Base-by-base conservation (phyloP, 2,329 filamentous ascomycete genomes). In the Chrysosporium keratinophilum region DNA sequence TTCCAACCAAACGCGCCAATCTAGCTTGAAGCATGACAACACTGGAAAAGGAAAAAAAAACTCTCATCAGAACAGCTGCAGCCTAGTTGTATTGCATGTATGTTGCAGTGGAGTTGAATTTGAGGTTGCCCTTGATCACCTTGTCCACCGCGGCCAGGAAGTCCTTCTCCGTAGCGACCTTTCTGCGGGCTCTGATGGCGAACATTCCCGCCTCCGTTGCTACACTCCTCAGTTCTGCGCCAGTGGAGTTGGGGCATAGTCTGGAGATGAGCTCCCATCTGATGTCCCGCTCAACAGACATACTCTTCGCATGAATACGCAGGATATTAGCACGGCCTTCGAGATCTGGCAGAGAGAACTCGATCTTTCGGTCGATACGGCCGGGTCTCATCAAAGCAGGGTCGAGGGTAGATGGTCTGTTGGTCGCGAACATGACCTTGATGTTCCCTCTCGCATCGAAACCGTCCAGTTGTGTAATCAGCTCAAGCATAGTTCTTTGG, bases 401-500 rank as follows among this genome's bases (percentile, higher is more conserved):
- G 67, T 97, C 91, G 53, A 97, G 79, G 3, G 91, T 97, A 3
- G 89, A 95, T 2, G 91, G 91, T 70, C 91, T 80, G 79, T 97
- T 97, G 68, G 91, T 97, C 55, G 91, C 91, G 67, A 97, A 97
- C 91, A 97, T 97, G 72, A 97, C 91, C 75, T 97, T 97, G 79
- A 97, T 97, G 73, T 97, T 97, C 69, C 91, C 91, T 70, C 91
- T 81, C 47, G 89, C 87, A 67, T 97, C 91, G 76, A 97, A 97
- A 59, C 91, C 91, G 66, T 97, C 91, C 45, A 97, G 78, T 71
- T 97, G 91, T 34, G 91, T 97, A 67, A 97, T 97, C 51, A 97
- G 79, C 69, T 97, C 91, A 78, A 97, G 74, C 91, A 97, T 97
- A 60, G 91, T 97, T 75, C 91, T 80, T 73, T 97, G 91, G 5